phyloP scores from a whole-genome alignment of 2,329 filamentous ascomycete genomes.

The Clonostachys solani region DNA sequence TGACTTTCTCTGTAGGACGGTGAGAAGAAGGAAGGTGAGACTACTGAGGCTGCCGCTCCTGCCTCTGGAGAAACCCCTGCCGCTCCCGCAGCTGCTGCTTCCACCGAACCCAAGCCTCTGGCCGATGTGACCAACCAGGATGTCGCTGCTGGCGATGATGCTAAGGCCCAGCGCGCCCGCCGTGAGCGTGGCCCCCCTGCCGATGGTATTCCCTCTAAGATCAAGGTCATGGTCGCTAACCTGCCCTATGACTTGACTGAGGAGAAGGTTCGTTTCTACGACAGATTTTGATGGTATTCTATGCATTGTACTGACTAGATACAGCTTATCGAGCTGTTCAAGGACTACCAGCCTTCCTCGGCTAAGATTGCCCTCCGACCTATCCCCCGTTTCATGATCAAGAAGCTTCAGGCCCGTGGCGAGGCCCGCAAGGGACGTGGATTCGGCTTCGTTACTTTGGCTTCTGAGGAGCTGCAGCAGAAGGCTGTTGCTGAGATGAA shows the following conservation, averaged over 20 bases:
- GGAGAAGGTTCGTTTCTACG: slow-evolving; percentile 68
- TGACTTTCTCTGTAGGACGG: slow-evolving; percentile 16
- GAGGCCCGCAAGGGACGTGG: slow-evolving; percentile 98
- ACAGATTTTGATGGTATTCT: background rate
- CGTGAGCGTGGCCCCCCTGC: slow-evolving; percentile 91
- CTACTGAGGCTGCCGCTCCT: slow-evolving; percentile 36
- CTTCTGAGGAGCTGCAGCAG: slow-evolving; percentile 92
- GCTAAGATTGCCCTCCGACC: slow-evolving; percentile 98
- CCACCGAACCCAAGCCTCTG: slow-evolving; percentile 52
- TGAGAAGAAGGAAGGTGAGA: slow-evolving; percentile 41
- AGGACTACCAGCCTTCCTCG: slow-evolving; percentile 84
- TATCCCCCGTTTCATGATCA: slow-evolving; percentile 99
- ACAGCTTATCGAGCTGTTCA: slow-evolving; percentile 96
- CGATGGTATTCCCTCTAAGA: slow-evolving; percentile 97
- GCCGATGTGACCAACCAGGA: slow-evolving; percentile 58
- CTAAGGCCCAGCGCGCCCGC: slow-evolving; percentile 54
- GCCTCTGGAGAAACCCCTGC: slow-evolving; percentile 39
- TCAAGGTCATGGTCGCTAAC: slow-evolving; percentile 99
- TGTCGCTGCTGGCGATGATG: slow-evolving; percentile 26
- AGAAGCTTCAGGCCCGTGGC: slow-evolving; percentile 97
- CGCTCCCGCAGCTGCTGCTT: slow-evolving; percentile 39
- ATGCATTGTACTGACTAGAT: slow-evolving; percentile 13
- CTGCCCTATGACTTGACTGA: slow-evolving; percentile 97
- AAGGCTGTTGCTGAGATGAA: slow-evolving; percentile 99
- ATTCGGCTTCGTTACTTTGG: slow-evolving; percentile 96